Evolutionary conservation across 139 green algal species (phyloP), one percentile per base, ranked within the genome.

Genomic region (Diplosphaera chodatii): DNA sequence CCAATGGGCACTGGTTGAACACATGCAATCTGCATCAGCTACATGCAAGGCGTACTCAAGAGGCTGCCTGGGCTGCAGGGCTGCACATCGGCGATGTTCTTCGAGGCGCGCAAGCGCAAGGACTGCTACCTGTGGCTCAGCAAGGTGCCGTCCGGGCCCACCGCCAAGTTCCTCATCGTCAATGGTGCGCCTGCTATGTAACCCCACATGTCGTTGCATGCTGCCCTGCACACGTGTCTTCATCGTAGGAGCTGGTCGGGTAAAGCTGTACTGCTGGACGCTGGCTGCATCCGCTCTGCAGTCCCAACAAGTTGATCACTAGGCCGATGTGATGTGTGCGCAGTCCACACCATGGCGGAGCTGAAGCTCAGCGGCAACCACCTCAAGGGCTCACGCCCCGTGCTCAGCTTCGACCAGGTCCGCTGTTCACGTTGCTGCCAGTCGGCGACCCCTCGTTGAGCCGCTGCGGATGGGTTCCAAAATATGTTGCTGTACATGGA

Each of bases 281-380:
- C n/a, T n/a, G n/a, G n/a, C n/a, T n/a, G n/a, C n/a, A n/a, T n/a
- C n/a, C n/a, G n/a, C n/a, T n/a, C n/a, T n/a, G n/a, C n/a, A n/a
- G n/a, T n/a, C n/a, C n/a, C n/a, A n/a, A n/a, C n/a, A n/a, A n/a
- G n/a, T n/a, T n/a, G n/a, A n/a, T n/a, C n/a, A n/a, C n/a, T n/a
- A n/a, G n/a, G 37, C 37, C 10, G 8, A 48, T 48, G 37, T 48
- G 37, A 6, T 66, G 22, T 55, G n/a, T 13, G 16, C 48, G 83
- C 85, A 86, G 90, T 99, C 18, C 95, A 99, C 87, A 99, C 95
- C 13, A 97, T 99, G 89, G 93, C 88, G 31, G 95, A 99, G 86
- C 81, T 99, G 67, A 97, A 97, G 83, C 84, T 97, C 34, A 95
- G 82, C 75, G 94, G 94, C 34, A 99, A 99, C 78, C 95, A 98